phyloP scores from a whole-genome alignment of 495 filamentous ascomycete species.

The Tuber melanosporum region DNA sequence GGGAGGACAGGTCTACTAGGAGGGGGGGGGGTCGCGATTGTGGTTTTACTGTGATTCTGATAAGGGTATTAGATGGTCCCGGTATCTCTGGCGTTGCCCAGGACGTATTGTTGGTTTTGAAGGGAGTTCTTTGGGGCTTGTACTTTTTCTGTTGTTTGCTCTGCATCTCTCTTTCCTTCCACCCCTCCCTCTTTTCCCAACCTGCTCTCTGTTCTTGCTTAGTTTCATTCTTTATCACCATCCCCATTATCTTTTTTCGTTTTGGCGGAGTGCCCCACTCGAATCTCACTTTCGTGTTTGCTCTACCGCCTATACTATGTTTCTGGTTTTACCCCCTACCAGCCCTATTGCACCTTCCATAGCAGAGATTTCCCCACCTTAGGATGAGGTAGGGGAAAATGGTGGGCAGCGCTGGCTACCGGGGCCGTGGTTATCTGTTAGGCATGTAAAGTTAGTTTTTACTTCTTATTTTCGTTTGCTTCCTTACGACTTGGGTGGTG shows the following conservation, averaged over 20 bases:
- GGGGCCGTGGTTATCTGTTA: neutral
- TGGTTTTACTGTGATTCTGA: neutral
- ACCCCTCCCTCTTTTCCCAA: neutral
- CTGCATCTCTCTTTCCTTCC: neutral
- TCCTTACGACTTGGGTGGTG: neutral
- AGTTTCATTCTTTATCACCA: neutral
- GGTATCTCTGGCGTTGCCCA: constrained; percentile 21
- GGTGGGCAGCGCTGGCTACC: neutral
- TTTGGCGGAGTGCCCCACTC: neutral
- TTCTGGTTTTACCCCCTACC: neutral
- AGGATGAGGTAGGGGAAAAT: neutral
- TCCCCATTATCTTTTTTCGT: neutral
- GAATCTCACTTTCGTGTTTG: neutral
- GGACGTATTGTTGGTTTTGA: constrained; percentile 4
- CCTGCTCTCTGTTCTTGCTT: neutral
- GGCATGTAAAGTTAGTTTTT: constrained; percentile 4
- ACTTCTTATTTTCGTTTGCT: neutral
- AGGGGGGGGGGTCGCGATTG: neutral
- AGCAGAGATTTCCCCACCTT: neutral
- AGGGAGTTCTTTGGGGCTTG: constrained; percentile 20
- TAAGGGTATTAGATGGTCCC: constrained; percentile 11
- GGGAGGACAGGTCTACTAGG: constrained; percentile 28
- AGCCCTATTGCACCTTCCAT: neutral
- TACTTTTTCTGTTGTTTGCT: constrained; percentile 13
- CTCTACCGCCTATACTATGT: neutral